A percentile compares a stretch with the other conserved stretches of the same genome.
phyloP scores from a whole-genome alignment of 495 filamentous ascomycete species.

The Aspergillus olivimuriae region DNA sequence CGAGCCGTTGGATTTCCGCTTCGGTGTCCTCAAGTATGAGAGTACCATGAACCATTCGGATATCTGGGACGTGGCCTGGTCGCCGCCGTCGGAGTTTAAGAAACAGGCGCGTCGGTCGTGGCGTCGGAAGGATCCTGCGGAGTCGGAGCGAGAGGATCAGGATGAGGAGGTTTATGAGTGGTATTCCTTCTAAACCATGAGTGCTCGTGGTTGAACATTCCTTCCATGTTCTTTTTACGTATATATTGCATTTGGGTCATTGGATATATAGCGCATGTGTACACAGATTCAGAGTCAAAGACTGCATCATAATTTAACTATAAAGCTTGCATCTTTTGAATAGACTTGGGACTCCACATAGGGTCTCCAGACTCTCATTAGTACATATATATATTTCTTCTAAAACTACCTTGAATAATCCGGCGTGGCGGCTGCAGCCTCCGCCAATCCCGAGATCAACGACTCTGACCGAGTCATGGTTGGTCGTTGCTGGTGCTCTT shows the following conservation, averaged over 20 bases:
- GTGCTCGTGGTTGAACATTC: no score
- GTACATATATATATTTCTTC: no score
- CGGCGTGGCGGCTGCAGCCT: constrained; percentile 2
- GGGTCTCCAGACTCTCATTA: no score
- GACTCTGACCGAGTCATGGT: constrained; percentile 23
- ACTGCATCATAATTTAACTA: no score
- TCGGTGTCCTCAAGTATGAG: constrained; percentile 21
- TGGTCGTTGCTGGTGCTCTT: constrained; percentile 18
- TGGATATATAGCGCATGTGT: no score
- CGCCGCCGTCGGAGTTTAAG: constrained; percentile 14
- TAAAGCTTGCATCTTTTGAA: no score
- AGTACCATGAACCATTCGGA: constrained; percentile 14
- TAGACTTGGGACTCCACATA: no score
- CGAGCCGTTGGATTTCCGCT: constrained; percentile 30
- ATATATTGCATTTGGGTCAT: background rate
- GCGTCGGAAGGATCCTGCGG: background rate
- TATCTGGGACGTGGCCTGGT: constrained; percentile 28
- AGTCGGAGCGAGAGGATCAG: background rate
- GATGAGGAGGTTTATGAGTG: constrained; percentile 14
- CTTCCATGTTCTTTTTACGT: background rate
- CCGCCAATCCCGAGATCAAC: constrained; percentile 17
- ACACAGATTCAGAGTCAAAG: no score
- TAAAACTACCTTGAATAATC: background rate
- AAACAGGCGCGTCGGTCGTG: constrained; percentile 2
- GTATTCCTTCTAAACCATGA: constrained; percentile 5